These are phyloP conservation scores for Colletotrichum simmondsii DNA, from an alignment of 2,329 filamentous ascomycete species.

Conservation along the genomic window DNA sequence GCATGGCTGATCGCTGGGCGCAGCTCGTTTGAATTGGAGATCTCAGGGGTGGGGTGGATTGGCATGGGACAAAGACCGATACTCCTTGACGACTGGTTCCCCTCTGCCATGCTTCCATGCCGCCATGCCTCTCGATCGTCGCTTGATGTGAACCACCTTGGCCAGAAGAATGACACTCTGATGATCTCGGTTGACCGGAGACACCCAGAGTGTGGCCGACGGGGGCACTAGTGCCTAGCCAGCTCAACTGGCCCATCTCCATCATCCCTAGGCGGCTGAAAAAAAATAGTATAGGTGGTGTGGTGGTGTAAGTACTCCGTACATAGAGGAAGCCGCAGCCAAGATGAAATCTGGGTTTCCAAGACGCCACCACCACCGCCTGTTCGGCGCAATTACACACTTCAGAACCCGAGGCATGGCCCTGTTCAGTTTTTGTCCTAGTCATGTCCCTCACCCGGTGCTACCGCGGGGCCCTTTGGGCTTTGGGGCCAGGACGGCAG, in stretches of 20 bases:
- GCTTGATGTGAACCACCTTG: not conserved
- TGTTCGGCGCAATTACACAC: slow-evolving; percentile 27
- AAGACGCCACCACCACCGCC: not conserved
- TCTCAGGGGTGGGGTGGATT: not conserved
- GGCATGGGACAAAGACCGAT: not conserved
- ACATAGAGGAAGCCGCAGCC: slow-evolving; percentile 8
- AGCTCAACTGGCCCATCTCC: not conserved
- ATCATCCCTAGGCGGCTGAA: not conserved
- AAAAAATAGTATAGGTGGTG: not conserved
- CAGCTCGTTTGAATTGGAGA: slow-evolving; percentile 17
- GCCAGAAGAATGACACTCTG: not conserved
- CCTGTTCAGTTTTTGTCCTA: not conserved
- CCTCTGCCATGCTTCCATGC: not conserved
- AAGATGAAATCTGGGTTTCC: not conserved
- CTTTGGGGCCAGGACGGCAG: not conserved
- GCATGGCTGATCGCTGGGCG: slow-evolving; percentile 29
- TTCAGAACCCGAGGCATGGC: not conserved
- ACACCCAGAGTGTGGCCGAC: slow-evolving; percentile 16
- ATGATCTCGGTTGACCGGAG: slow-evolving; percentile 26
- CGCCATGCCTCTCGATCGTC: not conserved
- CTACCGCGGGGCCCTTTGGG: slow-evolving; percentile 8
- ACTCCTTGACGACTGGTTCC: not conserved
- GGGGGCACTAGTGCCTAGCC: not conserved
- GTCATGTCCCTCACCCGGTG: slow-evolving; percentile 2
- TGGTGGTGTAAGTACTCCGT: no score